Evolutionary conservation across 371 early-diverging fungal genomes (phyloP).

Genomic region (Paraphysoderma sedebokerense): DNA sequence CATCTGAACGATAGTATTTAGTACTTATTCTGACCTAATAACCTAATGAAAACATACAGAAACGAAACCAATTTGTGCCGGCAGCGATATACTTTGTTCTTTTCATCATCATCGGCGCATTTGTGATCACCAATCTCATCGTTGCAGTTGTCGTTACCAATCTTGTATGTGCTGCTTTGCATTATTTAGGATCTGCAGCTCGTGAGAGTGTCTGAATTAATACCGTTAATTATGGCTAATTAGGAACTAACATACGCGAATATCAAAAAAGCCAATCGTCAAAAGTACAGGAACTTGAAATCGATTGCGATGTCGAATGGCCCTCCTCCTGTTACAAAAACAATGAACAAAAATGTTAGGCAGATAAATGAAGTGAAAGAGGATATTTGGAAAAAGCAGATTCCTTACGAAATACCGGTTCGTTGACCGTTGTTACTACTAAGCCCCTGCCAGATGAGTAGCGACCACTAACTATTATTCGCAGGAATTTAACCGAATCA

Average conservation of each 20-base stretch:
- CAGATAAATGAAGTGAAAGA: neutral
- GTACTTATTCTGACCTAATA: neutral
- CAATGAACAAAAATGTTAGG: no score
- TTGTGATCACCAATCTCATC: constrained; percentile 18
- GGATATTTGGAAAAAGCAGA: constrained; percentile 12
- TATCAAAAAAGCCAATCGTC: constrained; percentile 7
- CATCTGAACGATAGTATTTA: neutral
- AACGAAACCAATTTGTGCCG: constrained; percentile 9
- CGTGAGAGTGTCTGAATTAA: neutral
- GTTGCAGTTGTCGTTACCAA: constrained; percentile 21
- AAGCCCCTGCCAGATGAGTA: no score
- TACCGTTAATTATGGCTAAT: neutral
- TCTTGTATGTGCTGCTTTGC: constrained; percentile 4
- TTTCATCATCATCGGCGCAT: constrained; percentile 16
- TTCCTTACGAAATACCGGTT: constrained; percentile 20
- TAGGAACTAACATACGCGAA: constrained; percentile 15
- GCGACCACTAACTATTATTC: neutral
- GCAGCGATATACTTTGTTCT: constrained; percentile 14
- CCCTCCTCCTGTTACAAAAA: neutral
- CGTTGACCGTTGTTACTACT: neutral
- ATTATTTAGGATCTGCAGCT: neutral
- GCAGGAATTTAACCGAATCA: constrained; percentile 14
- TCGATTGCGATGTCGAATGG: neutral
- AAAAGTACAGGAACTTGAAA: constrained; percentile 9
- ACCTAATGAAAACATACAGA: constrained; percentile 3